A percentile compares a stretch with the other conserved stretches of the same genome.
Evolutionary conservation across 73 alveolate species (phyloP).

Genomic region (Paramecium octaurelia): DNA sequence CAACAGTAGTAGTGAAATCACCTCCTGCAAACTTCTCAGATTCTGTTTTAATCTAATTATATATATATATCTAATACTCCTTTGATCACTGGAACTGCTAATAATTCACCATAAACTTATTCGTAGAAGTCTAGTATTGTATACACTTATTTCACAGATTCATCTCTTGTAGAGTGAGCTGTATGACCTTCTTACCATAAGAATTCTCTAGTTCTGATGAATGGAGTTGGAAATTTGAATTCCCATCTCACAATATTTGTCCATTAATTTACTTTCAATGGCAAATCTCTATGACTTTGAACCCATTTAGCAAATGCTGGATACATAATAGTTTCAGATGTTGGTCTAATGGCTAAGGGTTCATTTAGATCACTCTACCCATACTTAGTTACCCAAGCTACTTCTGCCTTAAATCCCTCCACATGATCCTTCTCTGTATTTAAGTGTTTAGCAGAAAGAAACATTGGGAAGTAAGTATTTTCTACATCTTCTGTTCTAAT

Average conservation of each 20-base stretch:
- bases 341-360: conserved; percentile 99
- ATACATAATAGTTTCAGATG: conserved; percentile 99
- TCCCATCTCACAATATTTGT: conserved; percentile 99
- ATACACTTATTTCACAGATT: conserved; percentile 88
- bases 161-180: conserved; percentile 97
- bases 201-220: conserved; percentile 99
- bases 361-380: conserved; percentile 93
- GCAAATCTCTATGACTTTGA: conserved; percentile 98
- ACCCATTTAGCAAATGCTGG: conserved; percentile 99
- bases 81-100: conserved; percentile 98
- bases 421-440: conserved; percentile 94
- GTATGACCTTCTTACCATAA: conserved; percentile 99
- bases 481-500: conserved; percentile 91
- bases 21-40: conserved; percentile 99
- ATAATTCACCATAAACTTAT: conserved; percentile 89
- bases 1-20: conserved; percentile 93
- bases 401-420: conserved; percentile 99
- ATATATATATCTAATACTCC: conserved; percentile 67
- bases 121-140: conserved; percentile 94
- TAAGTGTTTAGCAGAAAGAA: conserved; percentile 95
- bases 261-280: conserved; percentile 97
- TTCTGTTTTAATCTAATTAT: conserved; percentile 76
- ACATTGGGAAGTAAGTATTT: conserved; percentile 99
- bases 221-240: conserved; percentile 99
- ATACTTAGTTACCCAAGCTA: conserved; percentile 99